These are phyloP conservation scores for Lachnellula occidentalis DNA, from an alignment of 2,329 filamentous ascomycete species.

Conservation along the genomic window DNA sequence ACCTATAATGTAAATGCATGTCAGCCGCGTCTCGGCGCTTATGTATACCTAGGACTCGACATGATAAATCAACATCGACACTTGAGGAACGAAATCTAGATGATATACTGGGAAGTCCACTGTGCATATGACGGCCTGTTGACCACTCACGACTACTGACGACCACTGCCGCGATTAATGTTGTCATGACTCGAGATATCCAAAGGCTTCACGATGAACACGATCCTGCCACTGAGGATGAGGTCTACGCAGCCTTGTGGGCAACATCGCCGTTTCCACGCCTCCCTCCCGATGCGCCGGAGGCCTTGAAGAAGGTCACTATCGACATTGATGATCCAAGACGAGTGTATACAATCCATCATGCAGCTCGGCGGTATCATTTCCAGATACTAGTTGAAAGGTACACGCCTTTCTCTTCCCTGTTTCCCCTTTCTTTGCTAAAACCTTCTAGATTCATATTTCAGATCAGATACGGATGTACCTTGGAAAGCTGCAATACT, in stretches of 20 bases:
- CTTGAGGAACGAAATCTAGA: too few relatives aligned
- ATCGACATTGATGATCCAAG: constrained; percentile 57
- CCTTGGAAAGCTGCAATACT: constrained; percentile 60
- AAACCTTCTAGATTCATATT: constrained; percentile 59
- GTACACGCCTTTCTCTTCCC: constrained; percentile 35
- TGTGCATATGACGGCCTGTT: constrained; percentile 11
- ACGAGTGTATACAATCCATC: constrained; percentile 55
- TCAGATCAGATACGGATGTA: constrained; percentile 80
- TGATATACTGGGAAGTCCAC: constrained; percentile 24
- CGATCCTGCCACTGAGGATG: constrained; percentile 20
- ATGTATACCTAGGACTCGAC: too few relatives aligned
- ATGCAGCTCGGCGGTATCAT: constrained; percentile 54
- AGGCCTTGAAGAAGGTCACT: constrained; percentile 49
- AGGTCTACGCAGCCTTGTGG: constrained; percentile 53
- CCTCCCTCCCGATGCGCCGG: constrained; percentile 55
- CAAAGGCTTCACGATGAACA: constrained; percentile 20
- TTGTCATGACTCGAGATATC: constrained; percentile 47
- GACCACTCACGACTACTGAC: too few relatives aligned
- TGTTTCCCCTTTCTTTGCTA: constrained; percentile 11
- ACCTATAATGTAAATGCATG: too few relatives aligned
- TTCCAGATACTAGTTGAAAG: constrained; percentile 64
- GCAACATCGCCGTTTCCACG: constrained; percentile 54
- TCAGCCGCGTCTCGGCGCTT: too few relatives aligned
- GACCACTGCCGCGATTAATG: constrained; percentile 5
- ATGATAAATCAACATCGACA: too few relatives aligned